Percentiles rank a stretch among this genome's conserved stretches.
Evolutionary conservation across 495 filamentous ascomycete genomes (phyloP).

Genomic region (Aspergillus homomorphus): DNA sequence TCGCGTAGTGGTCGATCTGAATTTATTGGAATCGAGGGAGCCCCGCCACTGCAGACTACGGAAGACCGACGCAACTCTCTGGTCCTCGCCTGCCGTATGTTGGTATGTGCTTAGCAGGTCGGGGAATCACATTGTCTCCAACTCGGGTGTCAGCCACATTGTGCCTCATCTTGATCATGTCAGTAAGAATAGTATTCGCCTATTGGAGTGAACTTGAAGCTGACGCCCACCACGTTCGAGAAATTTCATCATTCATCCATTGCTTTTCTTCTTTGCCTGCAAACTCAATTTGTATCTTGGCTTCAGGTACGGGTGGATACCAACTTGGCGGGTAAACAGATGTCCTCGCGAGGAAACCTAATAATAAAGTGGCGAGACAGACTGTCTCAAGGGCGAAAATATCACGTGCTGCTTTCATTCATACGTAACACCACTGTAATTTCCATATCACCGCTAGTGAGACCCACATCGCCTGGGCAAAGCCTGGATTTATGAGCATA

Average conservation of each 20-base stretch:
- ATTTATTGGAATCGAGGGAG: conserved; percentile 15
- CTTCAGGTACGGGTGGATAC: conserved; percentile 18
- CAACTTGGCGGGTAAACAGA: conserved; percentile 3
- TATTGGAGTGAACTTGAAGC: neutral
- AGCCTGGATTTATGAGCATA: conserved; percentile 6
- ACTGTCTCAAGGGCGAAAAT: neutral
- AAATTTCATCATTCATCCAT: neutral
- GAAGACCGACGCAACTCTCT: neutral
- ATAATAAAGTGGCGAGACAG: conserved; percentile 20
- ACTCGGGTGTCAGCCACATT: neutral
- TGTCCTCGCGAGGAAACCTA: conserved; percentile 9
- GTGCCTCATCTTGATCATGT: neutral
- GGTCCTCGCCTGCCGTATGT: conserved; percentile 6
- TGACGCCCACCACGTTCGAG: neutral
- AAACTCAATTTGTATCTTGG: conserved; percentile 11
- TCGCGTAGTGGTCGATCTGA: conserved; percentile 18
- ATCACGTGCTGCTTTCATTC: conserved; percentile 10
- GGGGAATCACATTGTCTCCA: neutral
- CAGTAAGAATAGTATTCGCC: neutral
- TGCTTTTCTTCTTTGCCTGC: neutral
- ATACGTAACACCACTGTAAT: conserved; percentile 2
- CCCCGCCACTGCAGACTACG: conserved; percentile 11
- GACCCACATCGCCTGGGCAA: conserved; percentile 3
- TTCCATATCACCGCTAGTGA: neutral
- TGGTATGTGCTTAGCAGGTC: conserved; percentile 13